Conservation (phyloP, 2,329 filamentous ascomycete genomes). For the Orbilia quercus region DNA sequence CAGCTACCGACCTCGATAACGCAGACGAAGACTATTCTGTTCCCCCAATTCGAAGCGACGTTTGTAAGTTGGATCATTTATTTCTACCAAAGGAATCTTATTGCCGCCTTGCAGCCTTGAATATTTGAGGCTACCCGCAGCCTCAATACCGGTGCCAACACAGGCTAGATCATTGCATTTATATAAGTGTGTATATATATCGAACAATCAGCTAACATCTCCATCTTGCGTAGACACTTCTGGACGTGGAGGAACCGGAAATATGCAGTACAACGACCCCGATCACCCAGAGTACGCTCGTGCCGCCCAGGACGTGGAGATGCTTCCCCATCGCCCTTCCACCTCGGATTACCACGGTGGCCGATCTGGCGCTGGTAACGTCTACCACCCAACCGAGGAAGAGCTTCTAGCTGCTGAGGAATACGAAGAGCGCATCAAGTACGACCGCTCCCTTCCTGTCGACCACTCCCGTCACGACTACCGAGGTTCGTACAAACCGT, state of each 20-base stretch:
- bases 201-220: constrained; percentile 8
- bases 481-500: constrained; percentile 31
- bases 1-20: constrained; percentile 62
- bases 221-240: constrained; percentile 40
- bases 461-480: constrained; percentile 59
- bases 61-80: constrained; percentile 66
- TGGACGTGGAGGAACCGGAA: constrained; percentile 67
- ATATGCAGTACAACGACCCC: constrained; percentile 83
- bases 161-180: constrained; percentile 22
- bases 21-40: constrained; percentile 75
- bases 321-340: constrained; percentile 70
- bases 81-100: constrained; percentile 8
- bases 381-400: constrained; percentile 68
- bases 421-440: constrained; percentile 57
- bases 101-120: no score
- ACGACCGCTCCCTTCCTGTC: constrained; percentile 57
- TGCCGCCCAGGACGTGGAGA: constrained; percentile 82
- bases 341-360: constrained; percentile 74
- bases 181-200: no score
- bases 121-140: background rate
- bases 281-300: constrained; percentile 75
- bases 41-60: constrained; percentile 81
- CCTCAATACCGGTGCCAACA: background rate
- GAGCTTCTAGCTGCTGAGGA: constrained; percentile 64
- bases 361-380: constrained; percentile 79